Base-by-base conservation (phyloP, 2,329 filamentous ascomycete species). In the Nemania sp. region DNA sequence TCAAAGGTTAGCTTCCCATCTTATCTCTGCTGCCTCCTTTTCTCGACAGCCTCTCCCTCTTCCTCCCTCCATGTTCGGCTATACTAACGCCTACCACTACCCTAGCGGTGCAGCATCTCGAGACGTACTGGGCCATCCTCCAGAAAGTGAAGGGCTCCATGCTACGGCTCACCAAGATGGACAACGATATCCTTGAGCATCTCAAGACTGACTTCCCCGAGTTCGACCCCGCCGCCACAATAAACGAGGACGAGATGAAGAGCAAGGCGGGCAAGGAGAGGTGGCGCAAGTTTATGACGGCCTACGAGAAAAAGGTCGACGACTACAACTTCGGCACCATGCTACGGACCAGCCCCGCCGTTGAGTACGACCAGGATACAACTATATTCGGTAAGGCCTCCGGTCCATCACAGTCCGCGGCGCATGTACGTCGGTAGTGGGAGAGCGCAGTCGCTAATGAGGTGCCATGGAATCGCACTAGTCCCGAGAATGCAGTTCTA, bases 271-370 rank as follows among this genome's bases (percentile, higher is more conserved):
- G 95, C 79, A 99, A 99, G 86, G 93, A 97, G 82, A 88, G 88
- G 79, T 99, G 96, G 96, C 90, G 96, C 76, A 92, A 92, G 72
- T 99, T 98, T 83, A 92, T 98, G 88, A 94, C 92, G 86, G 85
- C 87, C 70, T 99, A 98, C 80, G 94, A 98, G 83, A 94, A 97
- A 82, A 95, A 88, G 82, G 85, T 99, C n/a, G 92, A 96, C 71
- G 97, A 99, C 82, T 99, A 90, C 86, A 99, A 98, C 85, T 99
- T 98, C 81, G 96, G 96, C 64, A 98, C 96, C 38, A 94, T 99
- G 87, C 80, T 99, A 75, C 89, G 96, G 66, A 87, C 88, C 65
- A 92, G 88, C 77, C 87, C 93, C 43, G 93, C 92, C 75, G 89
- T 81, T 61, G 95, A 98, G 81, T 98, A 99, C 79, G 93, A 91